Conservation (phyloP, 2,329 filamentous ascomycete species). For the Trichoderma koningiopsis region DNA sequence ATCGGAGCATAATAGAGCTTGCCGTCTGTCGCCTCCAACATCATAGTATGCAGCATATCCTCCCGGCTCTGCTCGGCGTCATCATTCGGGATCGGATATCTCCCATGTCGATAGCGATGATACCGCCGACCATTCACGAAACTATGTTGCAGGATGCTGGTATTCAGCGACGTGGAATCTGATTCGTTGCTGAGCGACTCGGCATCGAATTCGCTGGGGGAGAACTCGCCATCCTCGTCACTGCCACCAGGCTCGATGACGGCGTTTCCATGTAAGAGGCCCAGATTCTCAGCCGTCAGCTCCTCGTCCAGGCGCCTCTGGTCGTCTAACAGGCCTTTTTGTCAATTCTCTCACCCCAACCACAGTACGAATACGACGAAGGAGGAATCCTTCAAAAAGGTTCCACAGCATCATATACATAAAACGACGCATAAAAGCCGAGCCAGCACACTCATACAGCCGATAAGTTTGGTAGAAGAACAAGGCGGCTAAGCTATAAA, state of each 20-base stretch:
- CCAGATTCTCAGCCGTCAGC: constrained; percentile 24
- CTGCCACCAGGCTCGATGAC: constrained; percentile 38
- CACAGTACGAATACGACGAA: background rate
- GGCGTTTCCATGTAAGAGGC: constrained; percentile 36
- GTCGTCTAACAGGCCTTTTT: background rate
- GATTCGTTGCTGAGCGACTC: constrained; percentile 14
- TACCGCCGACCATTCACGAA: constrained; percentile 40
- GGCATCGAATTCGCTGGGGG: constrained; percentile 30
- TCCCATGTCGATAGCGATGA: constrained; percentile 46
- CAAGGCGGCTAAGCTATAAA: background rate
- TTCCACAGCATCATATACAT: background rate
- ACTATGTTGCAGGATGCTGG: constrained; percentile 22
- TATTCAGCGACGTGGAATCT: constrained; percentile 17
- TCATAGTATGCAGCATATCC: constrained; percentile 48
- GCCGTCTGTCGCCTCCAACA: constrained; percentile 47
- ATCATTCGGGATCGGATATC: constrained; percentile 52
- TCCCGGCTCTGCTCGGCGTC: constrained; percentile 49
- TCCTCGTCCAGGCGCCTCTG: background rate
- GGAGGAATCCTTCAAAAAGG: background rate
- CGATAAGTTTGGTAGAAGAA: background rate
- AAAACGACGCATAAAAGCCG: background rate
- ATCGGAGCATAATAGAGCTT: constrained; percentile 46
- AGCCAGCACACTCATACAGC: background rate
- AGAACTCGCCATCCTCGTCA: constrained; percentile 42
- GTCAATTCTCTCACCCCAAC: background rate